Percentiles rank a stretch among this genome's conserved stretches.
phyloP scores from a whole-genome alignment of 805 yeast genomes.

The Metschnikowia baotianmanensis region DNA sequence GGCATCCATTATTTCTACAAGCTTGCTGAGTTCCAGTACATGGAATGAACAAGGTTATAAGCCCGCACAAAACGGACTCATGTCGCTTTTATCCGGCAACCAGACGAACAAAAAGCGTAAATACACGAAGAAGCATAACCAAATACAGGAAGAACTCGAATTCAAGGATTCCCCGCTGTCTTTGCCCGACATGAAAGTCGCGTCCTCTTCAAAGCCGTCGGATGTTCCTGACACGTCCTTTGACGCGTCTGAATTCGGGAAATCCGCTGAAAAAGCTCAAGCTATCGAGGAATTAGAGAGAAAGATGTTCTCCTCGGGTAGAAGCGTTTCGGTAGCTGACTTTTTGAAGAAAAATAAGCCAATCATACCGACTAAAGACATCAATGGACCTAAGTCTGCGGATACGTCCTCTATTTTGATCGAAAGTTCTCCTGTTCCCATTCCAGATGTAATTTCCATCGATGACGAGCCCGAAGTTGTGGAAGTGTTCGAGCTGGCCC shows the following conservation, averaged over 20 bases:
- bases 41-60: neutral
- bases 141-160: neutral
- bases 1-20: conserved; percentile 1
- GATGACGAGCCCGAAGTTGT: conserved; percentile 2
- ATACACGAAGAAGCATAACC: conserved; percentile 5
- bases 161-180: neutral
- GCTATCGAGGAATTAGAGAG: conserved; percentile 12
- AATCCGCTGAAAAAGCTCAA: conserved; percentile 2
- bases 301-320: conserved; percentile 11
- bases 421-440: neutral
- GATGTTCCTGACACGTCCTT: conserved; percentile 9
- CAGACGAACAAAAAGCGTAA: conserved; percentile 7
- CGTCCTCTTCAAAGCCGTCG: conserved; percentile 1
- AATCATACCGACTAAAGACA: too few species aligned
- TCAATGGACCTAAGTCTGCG: too few species aligned
- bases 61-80: conserved; percentile 9
- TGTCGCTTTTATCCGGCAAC: conserved; percentile 19
- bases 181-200: neutral
- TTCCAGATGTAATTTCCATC: conserved; percentile 4
- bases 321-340: conserved; percentile 12
- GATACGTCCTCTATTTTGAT: neutral
- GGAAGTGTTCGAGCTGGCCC: neutral
- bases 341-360: conserved; percentile 10
- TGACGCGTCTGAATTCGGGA: conserved; percentile 8
- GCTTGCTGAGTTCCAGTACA: neutral